phyloP scores from a whole-genome alignment of 495 filamentous ascomycete genomes.

The Trichoderma orchidacearum region DNA sequence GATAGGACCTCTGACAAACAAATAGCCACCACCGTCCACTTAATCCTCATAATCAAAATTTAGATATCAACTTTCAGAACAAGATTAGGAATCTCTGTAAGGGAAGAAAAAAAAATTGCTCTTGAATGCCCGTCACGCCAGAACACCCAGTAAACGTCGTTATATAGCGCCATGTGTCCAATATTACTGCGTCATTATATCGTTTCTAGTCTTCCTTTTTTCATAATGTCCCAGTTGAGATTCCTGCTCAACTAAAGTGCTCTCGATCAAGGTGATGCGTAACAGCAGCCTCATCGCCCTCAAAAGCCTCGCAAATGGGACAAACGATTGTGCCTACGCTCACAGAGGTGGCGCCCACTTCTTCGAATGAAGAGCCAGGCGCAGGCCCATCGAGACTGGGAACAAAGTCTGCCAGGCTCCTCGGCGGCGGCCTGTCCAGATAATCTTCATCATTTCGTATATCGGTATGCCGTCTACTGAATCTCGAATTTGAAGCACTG shows the following conservation, averaged over 20 bases:
- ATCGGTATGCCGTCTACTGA: slow-evolving; percentile 1
- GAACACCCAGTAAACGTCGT: no score
- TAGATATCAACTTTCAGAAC: no score
- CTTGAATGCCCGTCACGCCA: no score
- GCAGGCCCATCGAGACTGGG: not conserved
- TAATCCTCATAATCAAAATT: no score
- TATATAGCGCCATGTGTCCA: no score
- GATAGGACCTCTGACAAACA: no score
- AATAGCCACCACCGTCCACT: no score
- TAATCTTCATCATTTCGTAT: not conserved
- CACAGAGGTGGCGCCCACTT: not conserved
- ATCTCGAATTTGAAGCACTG: slow-evolving; percentile 4
- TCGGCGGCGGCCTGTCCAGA: not conserved
- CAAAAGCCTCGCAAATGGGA: slow-evolving; percentile 45
- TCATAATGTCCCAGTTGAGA: no score
- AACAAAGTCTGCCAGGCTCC: not conserved
- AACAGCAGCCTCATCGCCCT: slow-evolving; percentile 45
- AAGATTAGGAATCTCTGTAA: no score
- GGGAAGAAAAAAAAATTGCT: no score
- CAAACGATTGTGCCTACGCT: slow-evolving; percentile 23
- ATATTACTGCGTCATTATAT: no score
- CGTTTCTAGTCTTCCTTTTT: no score
- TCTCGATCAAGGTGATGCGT: slow-evolving; percentile 38
- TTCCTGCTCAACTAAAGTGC: slow-evolving; percentile 33
- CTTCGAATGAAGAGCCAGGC: not conserved